These are phyloP conservation scores for Oligophagozyma castellii DNA, from an alignment of 1,139 yeast genomes.

Conservation along the genomic window DNA sequence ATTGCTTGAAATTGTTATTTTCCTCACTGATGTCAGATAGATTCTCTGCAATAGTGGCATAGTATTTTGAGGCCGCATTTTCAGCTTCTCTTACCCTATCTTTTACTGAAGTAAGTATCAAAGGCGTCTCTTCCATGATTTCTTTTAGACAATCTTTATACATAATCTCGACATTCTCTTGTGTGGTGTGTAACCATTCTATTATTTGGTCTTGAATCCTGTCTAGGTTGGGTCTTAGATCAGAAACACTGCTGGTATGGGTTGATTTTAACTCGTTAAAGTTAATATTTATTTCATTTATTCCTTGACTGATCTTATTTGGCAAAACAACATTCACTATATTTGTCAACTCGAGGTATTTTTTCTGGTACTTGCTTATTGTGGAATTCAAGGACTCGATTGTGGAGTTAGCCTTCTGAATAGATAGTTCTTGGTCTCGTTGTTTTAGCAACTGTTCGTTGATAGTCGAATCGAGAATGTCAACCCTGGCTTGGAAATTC, in stretches of 20 bases:
- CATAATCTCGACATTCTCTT: slow-evolving; percentile 11
- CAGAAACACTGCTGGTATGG: slow-evolving; percentile 6
- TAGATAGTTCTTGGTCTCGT: slow-evolving; percentile 20
- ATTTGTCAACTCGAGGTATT: slow-evolving; percentile 20
- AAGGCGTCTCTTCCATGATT: slow-evolving; percentile 15
- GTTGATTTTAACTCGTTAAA: slow-evolving; percentile 12
- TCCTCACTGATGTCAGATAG: slow-evolving; percentile 23
- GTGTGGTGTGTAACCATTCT: slow-evolving; percentile 8
- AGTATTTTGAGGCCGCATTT: slow-evolving; percentile 7
- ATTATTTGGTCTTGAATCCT: slow-evolving; percentile 14
- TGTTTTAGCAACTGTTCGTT: slow-evolving; percentile 30
- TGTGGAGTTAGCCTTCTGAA: slow-evolving; percentile 20
- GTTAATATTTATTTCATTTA: slow-evolving; percentile 12
- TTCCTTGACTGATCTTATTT: slow-evolving; percentile 4
- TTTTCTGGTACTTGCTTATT: slow-evolving; percentile 20
- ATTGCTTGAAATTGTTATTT: slow-evolving; percentile 24
- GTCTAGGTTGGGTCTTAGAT: slow-evolving; percentile 10
- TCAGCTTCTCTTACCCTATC: slow-evolving; percentile 8
- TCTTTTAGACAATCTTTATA: slow-evolving; percentile 16
- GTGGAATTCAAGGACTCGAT: slow-evolving; percentile 22
- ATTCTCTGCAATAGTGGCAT: slow-evolving; percentile 13
- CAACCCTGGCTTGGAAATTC: slow-evolving; percentile 81
- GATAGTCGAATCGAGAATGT: slow-evolving; percentile 65
- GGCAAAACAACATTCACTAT: slow-evolving; percentile 4
- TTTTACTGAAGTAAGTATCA: slow-evolving; percentile 10